A percentile compares a stretch with the other conserved stretches of the same genome.
Evolutionary conservation across 495 filamentous ascomycete genomes (phyloP).

Genomic region (Lichenothelia convexa): DNA sequence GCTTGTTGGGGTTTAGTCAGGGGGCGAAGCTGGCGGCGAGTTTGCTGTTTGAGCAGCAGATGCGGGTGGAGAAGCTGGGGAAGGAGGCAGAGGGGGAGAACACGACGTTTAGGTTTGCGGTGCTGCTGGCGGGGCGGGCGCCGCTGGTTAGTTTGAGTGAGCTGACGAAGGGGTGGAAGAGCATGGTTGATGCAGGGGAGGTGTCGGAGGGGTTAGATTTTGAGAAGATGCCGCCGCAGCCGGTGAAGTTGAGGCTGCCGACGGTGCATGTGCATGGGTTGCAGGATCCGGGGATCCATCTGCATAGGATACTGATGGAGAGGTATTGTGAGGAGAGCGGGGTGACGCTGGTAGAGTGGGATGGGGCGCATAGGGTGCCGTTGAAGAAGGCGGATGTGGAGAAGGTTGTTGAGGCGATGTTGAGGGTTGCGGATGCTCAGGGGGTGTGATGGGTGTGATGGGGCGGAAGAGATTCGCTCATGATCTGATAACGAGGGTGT

Average conservation of each 20-base stretch:
- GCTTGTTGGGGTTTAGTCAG: constrained; percentile 35
- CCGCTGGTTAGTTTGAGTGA: constrained; percentile 33
- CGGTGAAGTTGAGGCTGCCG: constrained; percentile 30
- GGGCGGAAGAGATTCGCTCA: too few relatives aligned
- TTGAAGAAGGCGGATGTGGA: constrained; percentile 36
- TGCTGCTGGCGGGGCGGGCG: constrained; percentile 37
- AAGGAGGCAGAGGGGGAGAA: constrained; percentile 4
- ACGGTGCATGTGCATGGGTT: constrained; percentile 47
- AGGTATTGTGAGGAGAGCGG: constrained; percentile 30
- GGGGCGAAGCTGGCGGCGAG: constrained; percentile 42
- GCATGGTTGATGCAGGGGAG: constrained; percentile 16
- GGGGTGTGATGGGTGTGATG: too few relatives aligned
- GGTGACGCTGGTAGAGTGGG: constrained; percentile 37
- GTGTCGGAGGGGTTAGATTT: constrained; percentile 21
- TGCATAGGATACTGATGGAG: constrained; percentile 31
- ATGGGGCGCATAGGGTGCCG: constrained; percentile 39
- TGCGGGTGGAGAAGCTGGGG: constrained; percentile 14
- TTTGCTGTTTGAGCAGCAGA: constrained; percentile 22
- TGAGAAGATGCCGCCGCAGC: constrained; percentile 15
- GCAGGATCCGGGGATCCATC: constrained; percentile 32
- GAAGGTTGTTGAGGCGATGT: constrained; percentile 27
- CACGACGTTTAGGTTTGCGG: constrained; percentile 20
- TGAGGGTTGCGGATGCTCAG: background rate
- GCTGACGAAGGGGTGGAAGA: constrained; percentile 10
- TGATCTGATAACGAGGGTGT: too few relatives aligned